A percentile compares a stretch with the other conserved stretches of the same genome.
phyloP scores from a whole-genome alignment of 2,329 filamentous ascomycete species.

The Aschersonia sp. region DNA sequence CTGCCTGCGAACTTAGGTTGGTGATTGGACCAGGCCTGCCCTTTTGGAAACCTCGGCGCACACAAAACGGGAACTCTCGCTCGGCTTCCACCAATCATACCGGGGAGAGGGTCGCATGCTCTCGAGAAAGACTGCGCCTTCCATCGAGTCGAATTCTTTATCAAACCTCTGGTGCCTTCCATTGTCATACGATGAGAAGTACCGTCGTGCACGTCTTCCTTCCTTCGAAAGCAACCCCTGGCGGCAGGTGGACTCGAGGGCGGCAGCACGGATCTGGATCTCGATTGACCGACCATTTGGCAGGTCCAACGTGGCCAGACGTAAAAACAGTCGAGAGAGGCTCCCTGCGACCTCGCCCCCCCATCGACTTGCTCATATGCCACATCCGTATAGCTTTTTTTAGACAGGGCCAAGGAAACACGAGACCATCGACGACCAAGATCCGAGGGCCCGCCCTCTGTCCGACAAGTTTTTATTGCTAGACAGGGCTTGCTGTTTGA shows the following conservation, averaged over 20 bases:
- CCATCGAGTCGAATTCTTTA: not conserved
- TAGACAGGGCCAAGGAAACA: not conserved
- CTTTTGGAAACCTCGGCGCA: not conserved
- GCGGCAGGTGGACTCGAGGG: not conserved
- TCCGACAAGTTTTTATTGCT: not conserved
- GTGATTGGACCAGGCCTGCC: not conserved
- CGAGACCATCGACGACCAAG: not conserved
- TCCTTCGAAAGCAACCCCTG: slow-evolving; percentile 1
- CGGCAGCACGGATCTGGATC: slow-evolving; percentile 1
- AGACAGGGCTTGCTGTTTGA: not conserved
- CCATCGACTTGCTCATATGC: not conserved
- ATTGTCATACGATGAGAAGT: not conserved
- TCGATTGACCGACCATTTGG: not conserved
- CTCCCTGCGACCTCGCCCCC: not conserved
- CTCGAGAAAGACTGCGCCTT: not conserved
- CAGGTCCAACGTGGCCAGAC: not conserved
- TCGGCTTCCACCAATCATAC: not conserved
- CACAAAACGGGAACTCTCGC: not conserved
- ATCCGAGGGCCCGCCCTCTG: not conserved
- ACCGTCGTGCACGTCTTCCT: not conserved
- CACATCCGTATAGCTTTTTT: not conserved
- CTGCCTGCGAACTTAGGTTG: not conserved
- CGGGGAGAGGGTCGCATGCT: not conserved
- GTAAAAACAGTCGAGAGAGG: not conserved
- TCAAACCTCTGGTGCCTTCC: not conserved